phyloP scores from a whole-genome alignment of 805 yeast genomes.

The Spathaspora girioi region DNA sequence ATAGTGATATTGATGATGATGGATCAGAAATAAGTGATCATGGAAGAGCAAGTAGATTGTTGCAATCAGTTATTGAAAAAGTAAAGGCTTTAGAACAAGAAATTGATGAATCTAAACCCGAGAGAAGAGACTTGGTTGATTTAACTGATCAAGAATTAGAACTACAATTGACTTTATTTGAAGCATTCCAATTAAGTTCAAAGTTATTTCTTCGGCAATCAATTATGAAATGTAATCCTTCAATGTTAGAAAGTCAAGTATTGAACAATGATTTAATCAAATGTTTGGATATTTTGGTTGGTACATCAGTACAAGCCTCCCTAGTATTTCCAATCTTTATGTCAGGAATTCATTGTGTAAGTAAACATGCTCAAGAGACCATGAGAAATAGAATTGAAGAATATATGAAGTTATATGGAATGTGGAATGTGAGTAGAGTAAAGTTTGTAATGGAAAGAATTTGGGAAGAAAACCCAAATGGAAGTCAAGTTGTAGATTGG shows the following conservation, averaged over 20 bases:
- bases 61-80: constrained; percentile 26
- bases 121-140: constrained; percentile 40
- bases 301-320: constrained; percentile 66
- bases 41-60: constrained; percentile 15
- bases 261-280: constrained; percentile 51
- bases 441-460: constrained; percentile 43
- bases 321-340: constrained; percentile 75
- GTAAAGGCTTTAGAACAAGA: constrained; percentile 42
- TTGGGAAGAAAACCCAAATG: constrained; percentile 48
- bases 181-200: constrained; percentile 66
- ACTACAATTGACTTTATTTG: constrained; percentile 66
- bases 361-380: constrained; percentile 45
- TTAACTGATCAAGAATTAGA: constrained; percentile 50
- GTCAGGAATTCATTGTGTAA: constrained; percentile 66
- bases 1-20: constrained; percentile 13
- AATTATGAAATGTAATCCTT: constrained; percentile 55
- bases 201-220: constrained; percentile 66
- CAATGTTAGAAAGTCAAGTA: constrained; percentile 60
- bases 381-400: constrained; percentile 53
- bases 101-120: constrained; percentile 52
- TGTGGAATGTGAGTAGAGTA: constrained; percentile 54
- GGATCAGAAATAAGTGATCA: constrained; percentile 22
- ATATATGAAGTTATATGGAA: constrained; percentile 60
- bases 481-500: constrained; percentile 71
- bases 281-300: constrained; percentile 59